Base-by-base conservation (phyloP, 805 yeast genomes). In the Metschnikowia matae region DNA sequence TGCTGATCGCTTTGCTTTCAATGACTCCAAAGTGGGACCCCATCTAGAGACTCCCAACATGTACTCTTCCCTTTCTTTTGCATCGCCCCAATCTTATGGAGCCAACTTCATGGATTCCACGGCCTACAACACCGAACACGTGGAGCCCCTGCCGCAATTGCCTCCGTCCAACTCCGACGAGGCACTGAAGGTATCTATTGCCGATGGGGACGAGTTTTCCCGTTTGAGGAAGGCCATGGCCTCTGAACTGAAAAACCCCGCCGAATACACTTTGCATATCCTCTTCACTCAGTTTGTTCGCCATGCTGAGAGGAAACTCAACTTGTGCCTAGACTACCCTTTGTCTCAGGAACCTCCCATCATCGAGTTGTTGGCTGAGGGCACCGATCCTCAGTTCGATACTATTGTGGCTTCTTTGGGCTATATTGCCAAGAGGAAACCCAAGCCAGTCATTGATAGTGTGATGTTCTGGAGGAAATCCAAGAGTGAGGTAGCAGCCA, bases 381-480 rank as follows among this genome's bases (percentile, higher is more conserved):
- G 97, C 1, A 83, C 81, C 1, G 98, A 94, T 61, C 84, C 87
- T 0, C 81, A 79, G 18, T 92, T 94, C 63, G 99, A 94, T 67
- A 82, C 87, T 60, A 87, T 90, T 47, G 81, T 95, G 18, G 82
- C 82, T 14, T 87, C 97, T 0, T 70, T 94, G 49, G 99, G 99
- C 7, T 88, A 88, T 64, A 88, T 94, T 36, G 95, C 99, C 1
- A 78, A 89, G 50, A 77, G 85, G 23, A 88, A 89, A 57, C 97
- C 98, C 0, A 91, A 89, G 62, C 96, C 97, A 0, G 97, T 94
- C 1, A 90, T 95, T 33, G 99, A 94, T 66, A 89, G 96, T 6
- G 96, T 94, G 52, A 91, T 94, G 98, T 91, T 88, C 64, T 94
- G 99, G 99, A 79, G 98, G 53, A 89, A 92, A 64, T 82, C 92